A percentile compares a stretch with the other conserved stretches of the same genome.
Conservation (phyloP, 2,329 filamentous ascomycete genomes). For the Alternaria panax region DNA sequence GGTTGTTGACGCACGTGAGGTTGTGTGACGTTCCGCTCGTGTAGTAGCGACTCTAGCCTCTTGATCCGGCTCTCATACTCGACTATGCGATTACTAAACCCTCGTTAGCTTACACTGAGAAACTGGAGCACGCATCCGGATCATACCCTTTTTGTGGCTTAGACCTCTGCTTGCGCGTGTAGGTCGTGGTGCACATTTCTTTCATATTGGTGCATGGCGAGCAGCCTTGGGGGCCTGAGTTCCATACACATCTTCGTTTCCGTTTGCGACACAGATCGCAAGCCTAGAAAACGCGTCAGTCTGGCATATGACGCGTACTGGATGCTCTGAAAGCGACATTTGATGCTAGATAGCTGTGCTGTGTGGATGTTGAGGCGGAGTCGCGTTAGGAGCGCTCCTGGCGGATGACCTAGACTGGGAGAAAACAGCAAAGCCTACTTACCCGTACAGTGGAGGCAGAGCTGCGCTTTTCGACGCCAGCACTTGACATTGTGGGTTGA, state of each 20-base stretch:
- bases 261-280: slow-evolving; percentile 38
- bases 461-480: slow-evolving; percentile 32
- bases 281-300: slow-evolving; percentile 17
- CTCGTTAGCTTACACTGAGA: neutral
- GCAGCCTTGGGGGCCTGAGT: slow-evolving; percentile 25
- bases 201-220: slow-evolving; percentile 31
- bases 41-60: slow-evolving; percentile 31
- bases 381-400: neutral
- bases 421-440: slow-evolving; percentile 3
- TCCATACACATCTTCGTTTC: slow-evolving; percentile 36
- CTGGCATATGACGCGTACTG: neutral
- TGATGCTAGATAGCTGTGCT: neutral
- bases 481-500: slow-evolving; percentile 22
- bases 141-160: slow-evolving; percentile 34
- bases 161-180: slow-evolving; percentile 32
- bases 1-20: slow-evolving; percentile 24
- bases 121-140: neutral
- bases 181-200: slow-evolving; percentile 34
- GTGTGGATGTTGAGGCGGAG: neutral
- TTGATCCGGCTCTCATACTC: slow-evolving; percentile 38
- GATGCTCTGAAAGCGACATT: neutral
- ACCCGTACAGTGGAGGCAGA: slow-evolving; percentile 34
- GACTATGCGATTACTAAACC: slow-evolving; percentile 25
- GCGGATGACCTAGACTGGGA: neutral
- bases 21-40: slow-evolving; percentile 30